Conservation (phyloP, 352 stramenopile species). For the Pythium rhizo-oryzae region DNA sequence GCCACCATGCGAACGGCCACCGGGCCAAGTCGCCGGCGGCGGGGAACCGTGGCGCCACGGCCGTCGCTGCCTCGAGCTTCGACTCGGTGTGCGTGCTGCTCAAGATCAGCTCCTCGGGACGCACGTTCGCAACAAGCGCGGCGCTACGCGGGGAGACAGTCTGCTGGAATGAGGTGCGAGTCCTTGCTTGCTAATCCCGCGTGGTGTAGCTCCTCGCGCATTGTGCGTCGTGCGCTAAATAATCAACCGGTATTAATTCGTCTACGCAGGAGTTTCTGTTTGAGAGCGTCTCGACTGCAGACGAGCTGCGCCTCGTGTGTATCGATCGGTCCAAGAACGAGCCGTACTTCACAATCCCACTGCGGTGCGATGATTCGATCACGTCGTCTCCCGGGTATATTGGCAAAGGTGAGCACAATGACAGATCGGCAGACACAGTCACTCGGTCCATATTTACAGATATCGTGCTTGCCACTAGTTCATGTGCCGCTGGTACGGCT, state of each 20-base stretch:
- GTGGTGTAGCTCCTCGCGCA: too few relatives aligned
- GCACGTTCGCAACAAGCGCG: conserved; percentile 49
- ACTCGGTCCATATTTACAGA: too few relatives aligned
- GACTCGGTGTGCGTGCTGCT: conserved; percentile 62
- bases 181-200: neutral
- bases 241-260: too few relatives aligned
- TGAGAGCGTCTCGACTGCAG: conserved; percentile 59
- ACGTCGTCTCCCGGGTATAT: conserved; percentile 60
- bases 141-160: conserved; percentile 40
- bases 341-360: conserved; percentile 40
- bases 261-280: conserved; percentile 72
- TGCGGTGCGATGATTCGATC: conserved; percentile 46
- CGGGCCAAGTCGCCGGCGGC: conserved; percentile 29
- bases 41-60: neutral
- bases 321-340: conserved; percentile 65
- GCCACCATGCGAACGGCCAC: conserved; percentile 9
- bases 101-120: conserved; percentile 30
- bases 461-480: conserved; percentile 29
- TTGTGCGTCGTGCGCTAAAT: too few relatives aligned
- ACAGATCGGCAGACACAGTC: neutral
- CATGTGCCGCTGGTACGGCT: conserved; percentile 65
- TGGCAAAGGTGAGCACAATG: conserved; percentile 58
- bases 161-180: conserved; percentile 44
- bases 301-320: conserved; percentile 72
- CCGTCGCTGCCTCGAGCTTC: neutral